Evolutionary conservation across 2,329 filamentous ascomycete species (phyloP), one percentile per base, ranked within the genome.

Genomic region (Fusarium burgessii): DNA sequence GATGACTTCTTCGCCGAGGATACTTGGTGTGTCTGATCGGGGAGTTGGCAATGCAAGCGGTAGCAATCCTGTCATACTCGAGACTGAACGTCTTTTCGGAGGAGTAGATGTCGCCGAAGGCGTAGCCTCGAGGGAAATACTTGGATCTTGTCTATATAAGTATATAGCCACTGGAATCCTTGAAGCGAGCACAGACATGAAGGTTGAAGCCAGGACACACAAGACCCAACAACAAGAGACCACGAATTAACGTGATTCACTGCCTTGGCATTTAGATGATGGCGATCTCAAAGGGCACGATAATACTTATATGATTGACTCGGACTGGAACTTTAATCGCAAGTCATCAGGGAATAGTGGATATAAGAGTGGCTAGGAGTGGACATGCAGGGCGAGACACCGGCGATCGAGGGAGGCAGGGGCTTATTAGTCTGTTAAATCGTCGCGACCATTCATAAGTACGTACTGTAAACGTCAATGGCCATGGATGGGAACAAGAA

Each of bases 41-140:
- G 78, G 69, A 15, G 73, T 66, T 33, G 79, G 78, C 17, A 83
- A 71, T 50, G 80, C 74, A 62, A 83, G 77, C 36, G 81, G 81
- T 68, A 82, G 76, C 50, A 83, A 72, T 33, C 71, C 78, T 58
- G 77, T 83, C 82, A 82, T 83, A 62, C 78, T 82, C 49, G 78
- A 78, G 29, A 82, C 81, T 41, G 80, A 82, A 56, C 79, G 77
- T 70, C 77, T 74, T 63, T 74, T 77, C 41, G 66, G 65, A 35
- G 72, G 57, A 33, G 70, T 69, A 23, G 74, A 63, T 20, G 64
- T 58, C 40, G 66, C 65, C 42, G 66, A 72, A 61, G 29, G 68
- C 60, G 66, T 57, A n/a, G 23, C 41, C 17, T 73, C 46, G 42
- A 33, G 54, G 35, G 50, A 54, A 14, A 54, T 38, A 27, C 38